Base-by-base conservation (phyloP, 306 rosid genomes). In the Corylus heterophylla region DNA sequence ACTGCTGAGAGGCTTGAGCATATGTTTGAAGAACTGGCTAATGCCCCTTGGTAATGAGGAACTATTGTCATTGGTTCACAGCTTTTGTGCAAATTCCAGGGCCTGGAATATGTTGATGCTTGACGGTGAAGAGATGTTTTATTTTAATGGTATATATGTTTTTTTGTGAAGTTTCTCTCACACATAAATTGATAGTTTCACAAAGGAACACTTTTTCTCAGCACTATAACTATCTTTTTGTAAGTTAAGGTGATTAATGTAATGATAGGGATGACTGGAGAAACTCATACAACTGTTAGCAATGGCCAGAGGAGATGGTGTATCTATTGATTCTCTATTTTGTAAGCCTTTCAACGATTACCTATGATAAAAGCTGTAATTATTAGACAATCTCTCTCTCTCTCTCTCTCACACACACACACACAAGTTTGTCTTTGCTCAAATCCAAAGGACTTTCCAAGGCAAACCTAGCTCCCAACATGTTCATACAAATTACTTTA, bases 11-110 rank as follows among this genome's bases (percentile, higher is more conserved):
- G 29, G 16, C 75, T 76, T 18, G 81, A 84, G 74, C 16, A n/a
- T 50, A 7, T 39, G 79, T 89, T 91, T 75, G 67, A 70, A 76
- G 86, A 85, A 71, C 52, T 87, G 54, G 88, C 86, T 8, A 74
- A 62, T 66, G 79, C 90, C 85, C 80, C 90, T 71, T 91, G 93
- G 93, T 84, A 80, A 81, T 63, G 75, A 47, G 47, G 25, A 22
- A 80, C 63, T 25, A 29, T 6, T 67, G 45, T 9, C 27, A 58
- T 18, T 20, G 58, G 16, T 18, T 13, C 12, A 2, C 35, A 47
- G 61, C 44, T 18, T 49, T 63, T 39, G 14, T 37, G 55, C 54
- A 4, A 9, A 39, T 3, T 44, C 58, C 37, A 13, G 52, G 49
- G 55, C 69, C 13, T 27, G 47, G 72, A 71, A 31, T 35, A 37